These are phyloP conservation scores for Paspalum vaginatum DNA, from an alignment of 176 grass and related monocot species.

Conservation along the genomic window DNA sequence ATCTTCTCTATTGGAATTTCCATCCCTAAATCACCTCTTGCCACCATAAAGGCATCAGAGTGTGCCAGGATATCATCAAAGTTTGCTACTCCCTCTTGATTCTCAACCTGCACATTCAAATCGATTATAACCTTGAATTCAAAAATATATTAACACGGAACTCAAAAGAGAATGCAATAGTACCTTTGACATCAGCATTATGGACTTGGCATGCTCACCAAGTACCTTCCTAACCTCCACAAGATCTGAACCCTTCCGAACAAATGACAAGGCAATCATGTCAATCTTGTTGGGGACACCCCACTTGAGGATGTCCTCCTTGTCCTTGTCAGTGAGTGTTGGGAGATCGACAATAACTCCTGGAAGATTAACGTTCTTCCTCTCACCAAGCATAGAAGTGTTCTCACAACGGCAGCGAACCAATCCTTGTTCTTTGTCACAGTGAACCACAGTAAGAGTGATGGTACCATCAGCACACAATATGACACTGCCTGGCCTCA, in stretches of 20 bases:
- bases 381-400: slow-evolving; percentile 77
- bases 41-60: slow-evolving; percentile 89
- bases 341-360: slow-evolving; percentile 87
- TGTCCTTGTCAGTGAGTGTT: slow-evolving; percentile 82
- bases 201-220: slow-evolving; percentile 75
- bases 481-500: slow-evolving; percentile 72
- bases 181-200: slow-evolving; percentile 92
- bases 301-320: slow-evolving; percentile 82
- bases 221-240: slow-evolving; percentile 68
- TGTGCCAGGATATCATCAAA: slow-evolving; percentile 80
- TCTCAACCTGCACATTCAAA: slow-evolving; percentile 67
- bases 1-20: slow-evolving; percentile 93
- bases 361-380: slow-evolving; percentile 91
- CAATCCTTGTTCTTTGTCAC: slow-evolving; percentile 56
- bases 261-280: slow-evolving; percentile 88
- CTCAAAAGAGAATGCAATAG: background rate
- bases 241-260: slow-evolving; percentile 81
- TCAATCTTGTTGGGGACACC: slow-evolving; percentile 87
- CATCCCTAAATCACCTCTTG: slow-evolving; percentile 89
- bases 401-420: slow-evolving; percentile 77
- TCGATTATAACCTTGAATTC: slow-evolving; percentile 8
- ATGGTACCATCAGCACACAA: slow-evolving; percentile 80
- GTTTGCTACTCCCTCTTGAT: slow-evolving; percentile 87
- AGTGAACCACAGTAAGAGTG: slow-evolving; percentile 63
- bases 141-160: background rate